A percentile compares a stretch with the other conserved stretches of the same genome.
These are phyloP conservation scores for Pythium phragmiticola DNA, from an alignment of 352 stramenopile species.

Conservation along the genomic window DNA sequence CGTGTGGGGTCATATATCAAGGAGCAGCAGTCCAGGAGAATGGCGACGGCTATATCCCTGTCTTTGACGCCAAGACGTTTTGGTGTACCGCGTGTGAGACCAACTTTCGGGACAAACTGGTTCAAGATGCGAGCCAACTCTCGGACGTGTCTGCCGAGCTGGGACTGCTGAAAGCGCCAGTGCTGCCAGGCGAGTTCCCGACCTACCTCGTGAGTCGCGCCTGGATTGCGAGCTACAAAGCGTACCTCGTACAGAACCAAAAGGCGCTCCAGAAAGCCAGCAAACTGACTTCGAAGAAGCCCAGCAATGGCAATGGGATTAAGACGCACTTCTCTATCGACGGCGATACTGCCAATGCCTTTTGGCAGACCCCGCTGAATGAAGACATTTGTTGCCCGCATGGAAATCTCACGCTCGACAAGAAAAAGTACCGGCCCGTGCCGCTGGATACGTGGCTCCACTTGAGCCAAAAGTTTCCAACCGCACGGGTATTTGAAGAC, in stretches of 20 bases:
- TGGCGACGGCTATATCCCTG: constrained; percentile 1
- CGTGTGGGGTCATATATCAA: constrained; percentile 30
- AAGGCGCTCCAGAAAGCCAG: constrained; percentile 39
- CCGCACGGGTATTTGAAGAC: constrained; percentile 34
- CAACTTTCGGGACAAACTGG: constrained; percentile 47
- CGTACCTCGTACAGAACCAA: constrained; percentile 45
- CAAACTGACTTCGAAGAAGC: constrained; percentile 29
- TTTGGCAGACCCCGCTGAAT: constrained; percentile 56
- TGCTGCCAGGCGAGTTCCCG: constrained; percentile 23
- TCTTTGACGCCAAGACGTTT: constrained; percentile 47
- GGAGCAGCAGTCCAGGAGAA: constrained; percentile 2
- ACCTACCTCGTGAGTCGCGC: constrained; percentile 63
- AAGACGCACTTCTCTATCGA: constrained; percentile 24
- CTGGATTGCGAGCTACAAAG: constrained; percentile 78
- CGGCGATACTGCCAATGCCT: constrained; percentile 11
- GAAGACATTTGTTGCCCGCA: constrained; percentile 74
- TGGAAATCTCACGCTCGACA: constrained; percentile 62
- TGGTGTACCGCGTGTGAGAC: constrained; percentile 49
- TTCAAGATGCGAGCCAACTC: constrained; percentile 51
- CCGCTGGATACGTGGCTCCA: constrained; percentile 54
- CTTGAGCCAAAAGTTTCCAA: constrained; percentile 61
- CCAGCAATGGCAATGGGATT: constrained; percentile 24
- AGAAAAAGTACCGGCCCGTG: constrained; percentile 63
- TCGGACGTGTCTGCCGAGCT: constrained; percentile 50
- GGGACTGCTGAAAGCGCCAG: constrained; percentile 46